phyloP scores from a whole-genome alignment of 345 rosid genomes.

The Citrus reticulata region DNA sequence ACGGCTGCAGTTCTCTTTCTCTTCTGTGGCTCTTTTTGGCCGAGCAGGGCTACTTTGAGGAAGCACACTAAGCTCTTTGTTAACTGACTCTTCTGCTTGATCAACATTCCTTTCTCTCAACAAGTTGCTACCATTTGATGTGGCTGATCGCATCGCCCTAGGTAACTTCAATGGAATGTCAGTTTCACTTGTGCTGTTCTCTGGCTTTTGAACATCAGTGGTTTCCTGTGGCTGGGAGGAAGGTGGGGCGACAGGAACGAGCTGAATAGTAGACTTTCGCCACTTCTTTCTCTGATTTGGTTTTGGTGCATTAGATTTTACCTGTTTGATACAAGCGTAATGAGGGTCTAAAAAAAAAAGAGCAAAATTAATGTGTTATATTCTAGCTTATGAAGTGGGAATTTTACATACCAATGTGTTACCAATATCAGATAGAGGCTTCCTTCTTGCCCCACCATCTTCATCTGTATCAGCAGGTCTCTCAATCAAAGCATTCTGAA shows the following conservation, averaged over 20 bases:
- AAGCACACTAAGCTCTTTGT: slow-evolving; percentile 37
- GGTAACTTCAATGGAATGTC: slow-evolving; percentile 63
- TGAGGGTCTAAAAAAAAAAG: neutral
- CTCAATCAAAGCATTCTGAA: slow-evolving; percentile 65
- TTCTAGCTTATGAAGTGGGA: neutral
- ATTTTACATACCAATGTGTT: slow-evolving; percentile 51
- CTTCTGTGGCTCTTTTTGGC: slow-evolving; percentile 51
- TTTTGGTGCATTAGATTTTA: slow-evolving; percentile 58
- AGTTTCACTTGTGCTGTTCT: slow-evolving; percentile 32
- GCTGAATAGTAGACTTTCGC: slow-evolving; percentile 64
- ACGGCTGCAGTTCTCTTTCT: slow-evolving; percentile 68
- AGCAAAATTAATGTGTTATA: neutral
- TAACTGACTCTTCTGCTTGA: slow-evolving; percentile 32
- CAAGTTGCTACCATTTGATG: slow-evolving; percentile 53
- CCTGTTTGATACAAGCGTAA: slow-evolving; percentile 36
- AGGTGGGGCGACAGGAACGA: slow-evolving; percentile 61
- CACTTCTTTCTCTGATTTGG: slow-evolving; percentile 77
- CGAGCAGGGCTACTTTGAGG: slow-evolving; percentile 39
- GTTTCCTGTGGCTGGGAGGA: slow-evolving; percentile 34
- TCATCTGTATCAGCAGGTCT: slow-evolving; percentile 38
- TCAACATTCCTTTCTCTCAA: slow-evolving; percentile 81
- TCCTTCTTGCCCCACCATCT: slow-evolving; percentile 49
- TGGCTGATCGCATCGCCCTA: slow-evolving; percentile 65
- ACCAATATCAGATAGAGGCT: slow-evolving; percentile 82
- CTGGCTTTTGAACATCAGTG: slow-evolving; percentile 17